These are phyloP conservation scores for Lactarius hengduanensis DNA, from an alignment of 768 basidiomycete genomes.

Conservation along the genomic window DNA sequence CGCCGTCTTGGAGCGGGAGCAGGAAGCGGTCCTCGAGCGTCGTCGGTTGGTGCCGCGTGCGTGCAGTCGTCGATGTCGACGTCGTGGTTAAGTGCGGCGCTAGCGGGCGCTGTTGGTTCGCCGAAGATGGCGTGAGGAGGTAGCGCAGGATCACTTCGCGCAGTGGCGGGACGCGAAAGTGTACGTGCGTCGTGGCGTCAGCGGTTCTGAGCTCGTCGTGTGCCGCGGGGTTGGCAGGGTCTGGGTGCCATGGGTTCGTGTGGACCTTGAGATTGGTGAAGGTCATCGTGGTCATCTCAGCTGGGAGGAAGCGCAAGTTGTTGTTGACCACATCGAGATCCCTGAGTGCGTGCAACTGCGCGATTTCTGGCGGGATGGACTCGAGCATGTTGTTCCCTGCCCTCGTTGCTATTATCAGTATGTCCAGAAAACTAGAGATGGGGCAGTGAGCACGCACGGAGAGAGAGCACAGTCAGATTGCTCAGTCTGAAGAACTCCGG, in stretches of 20 bases:
- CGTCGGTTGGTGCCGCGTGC: slow-evolving; percentile 4
- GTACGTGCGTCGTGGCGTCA: slow-evolving; percentile 1
- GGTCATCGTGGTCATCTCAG: slow-evolving; percentile 24
- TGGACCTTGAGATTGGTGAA: slow-evolving; percentile 25
- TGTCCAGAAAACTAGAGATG: background rate
- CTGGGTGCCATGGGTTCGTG: slow-evolving; percentile 26
- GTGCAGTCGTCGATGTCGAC: background rate
- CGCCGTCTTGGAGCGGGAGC: slow-evolving; percentile 22
- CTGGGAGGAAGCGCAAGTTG: slow-evolving; percentile 26
- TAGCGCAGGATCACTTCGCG: slow-evolving; percentile 27
- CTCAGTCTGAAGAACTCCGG: slow-evolving; percentile 25
- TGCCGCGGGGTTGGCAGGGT: background rate
- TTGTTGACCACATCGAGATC: slow-evolving; percentile 28
- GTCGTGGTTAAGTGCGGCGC: background rate
- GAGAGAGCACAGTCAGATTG: slow-evolving; percentile 27
- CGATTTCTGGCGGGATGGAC: slow-evolving; percentile 25
- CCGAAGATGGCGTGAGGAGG: slow-evolving; percentile 22
- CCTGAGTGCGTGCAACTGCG: slow-evolving; percentile 20
- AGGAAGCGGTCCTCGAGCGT: slow-evolving; percentile 22
- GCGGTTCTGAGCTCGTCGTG: background rate
- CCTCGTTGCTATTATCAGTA: background rate
- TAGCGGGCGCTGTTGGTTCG: background rate
- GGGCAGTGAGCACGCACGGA: slow-evolving; percentile 17
- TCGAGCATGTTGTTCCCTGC: slow-evolving; percentile 26
- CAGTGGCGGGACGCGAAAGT: slow-evolving; percentile 23